These are phyloP conservation scores for Conoideocrella luteorostrata DNA, from an alignment of 2,329 filamentous ascomycete genomes.

Conservation along the genomic window DNA sequence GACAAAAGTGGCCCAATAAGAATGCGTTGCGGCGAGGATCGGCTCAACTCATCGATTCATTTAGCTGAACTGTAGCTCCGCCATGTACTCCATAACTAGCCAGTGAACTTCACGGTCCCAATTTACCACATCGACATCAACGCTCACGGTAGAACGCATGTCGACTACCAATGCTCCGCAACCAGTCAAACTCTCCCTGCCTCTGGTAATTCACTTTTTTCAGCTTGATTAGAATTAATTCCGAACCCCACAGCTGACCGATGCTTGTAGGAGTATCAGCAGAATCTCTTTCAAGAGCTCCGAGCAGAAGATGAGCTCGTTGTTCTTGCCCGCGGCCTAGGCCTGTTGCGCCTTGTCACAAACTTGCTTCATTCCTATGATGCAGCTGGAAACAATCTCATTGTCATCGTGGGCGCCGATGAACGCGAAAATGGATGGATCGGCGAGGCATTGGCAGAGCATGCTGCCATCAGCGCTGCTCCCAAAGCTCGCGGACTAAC, in stretches of 20 bases:
- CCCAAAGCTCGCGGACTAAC: conserved; percentile 78
- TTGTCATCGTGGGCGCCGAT: conserved; percentile 82
- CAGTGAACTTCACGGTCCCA: not conserved
- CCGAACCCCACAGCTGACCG: not conserved
- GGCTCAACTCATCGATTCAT: too few species aligned
- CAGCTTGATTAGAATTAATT: not conserved
- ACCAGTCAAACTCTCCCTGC: conserved; percentile 76
- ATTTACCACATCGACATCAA: not conserved
- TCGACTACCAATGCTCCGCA: conserved; percentile 49
- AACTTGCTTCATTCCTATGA: conserved; percentile 97
- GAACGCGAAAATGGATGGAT: conserved; percentile 96
- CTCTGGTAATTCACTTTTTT: conserved; percentile 29
- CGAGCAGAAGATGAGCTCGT: conserved; percentile 89
- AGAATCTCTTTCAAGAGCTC: conserved; percentile 87
- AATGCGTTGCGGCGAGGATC: too few species aligned
- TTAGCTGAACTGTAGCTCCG: too few species aligned
- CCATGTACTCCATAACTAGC: not conserved
- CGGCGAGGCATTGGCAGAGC: conserved; percentile 89
- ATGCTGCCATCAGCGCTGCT: conserved; percentile 82
- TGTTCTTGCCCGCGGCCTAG: conserved; percentile 83
- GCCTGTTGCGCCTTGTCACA: conserved; percentile 85
- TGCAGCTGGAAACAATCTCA: conserved; percentile 86
- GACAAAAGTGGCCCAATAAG: too few species aligned
- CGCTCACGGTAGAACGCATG: conserved; percentile 32
- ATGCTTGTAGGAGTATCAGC: conserved; percentile 68